A percentile compares a stretch with the other conserved stretches of the same genome.
Evolutionary conservation across 192 early-diverging fungal species (phyloP).

Genomic region (Coemansia sp.): DNA sequence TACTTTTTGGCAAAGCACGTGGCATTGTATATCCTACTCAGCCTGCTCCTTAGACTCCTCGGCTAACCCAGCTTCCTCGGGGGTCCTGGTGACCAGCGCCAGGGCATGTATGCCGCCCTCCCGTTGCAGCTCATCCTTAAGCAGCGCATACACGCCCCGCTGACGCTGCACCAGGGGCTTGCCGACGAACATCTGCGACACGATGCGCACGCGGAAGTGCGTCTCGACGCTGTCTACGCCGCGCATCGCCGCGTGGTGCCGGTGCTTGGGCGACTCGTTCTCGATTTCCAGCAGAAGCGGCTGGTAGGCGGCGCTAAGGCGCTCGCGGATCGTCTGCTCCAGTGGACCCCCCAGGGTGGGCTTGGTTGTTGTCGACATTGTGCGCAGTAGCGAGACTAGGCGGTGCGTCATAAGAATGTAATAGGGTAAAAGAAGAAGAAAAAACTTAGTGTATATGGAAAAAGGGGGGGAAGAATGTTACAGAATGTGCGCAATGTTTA

Average conservation of each 20-base stretch:
- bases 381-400: background rate
- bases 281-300: constrained; percentile 66
- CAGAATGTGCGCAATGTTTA: no score
- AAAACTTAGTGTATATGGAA: no score
- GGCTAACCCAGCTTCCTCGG: constrained; percentile 53
- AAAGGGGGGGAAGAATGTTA: no score
- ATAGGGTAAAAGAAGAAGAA: no score
- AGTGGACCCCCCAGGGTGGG: background rate
- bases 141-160: constrained; percentile 64
- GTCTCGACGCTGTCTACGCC: constrained; percentile 75
- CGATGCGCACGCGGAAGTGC: constrained; percentile 74
- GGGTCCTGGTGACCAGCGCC: constrained; percentile 73
- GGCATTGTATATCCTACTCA: no score
- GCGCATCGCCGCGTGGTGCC: constrained; percentile 83
- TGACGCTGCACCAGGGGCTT: constrained; percentile 60
- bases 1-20: background rate
- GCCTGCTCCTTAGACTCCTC: background rate
- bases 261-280: constrained; percentile 78
- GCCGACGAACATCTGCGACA: constrained; percentile 62
- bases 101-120: constrained; percentile 76
- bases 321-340: constrained; percentile 22
- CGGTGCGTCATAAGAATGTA: background rate
- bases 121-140: constrained; percentile 67
- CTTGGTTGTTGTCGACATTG: background rate
- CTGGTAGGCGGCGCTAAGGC: constrained; percentile 44